Base-by-base conservation (phyloP, 768 basidiomycete genomes). In the Mycena galopus region DNA sequence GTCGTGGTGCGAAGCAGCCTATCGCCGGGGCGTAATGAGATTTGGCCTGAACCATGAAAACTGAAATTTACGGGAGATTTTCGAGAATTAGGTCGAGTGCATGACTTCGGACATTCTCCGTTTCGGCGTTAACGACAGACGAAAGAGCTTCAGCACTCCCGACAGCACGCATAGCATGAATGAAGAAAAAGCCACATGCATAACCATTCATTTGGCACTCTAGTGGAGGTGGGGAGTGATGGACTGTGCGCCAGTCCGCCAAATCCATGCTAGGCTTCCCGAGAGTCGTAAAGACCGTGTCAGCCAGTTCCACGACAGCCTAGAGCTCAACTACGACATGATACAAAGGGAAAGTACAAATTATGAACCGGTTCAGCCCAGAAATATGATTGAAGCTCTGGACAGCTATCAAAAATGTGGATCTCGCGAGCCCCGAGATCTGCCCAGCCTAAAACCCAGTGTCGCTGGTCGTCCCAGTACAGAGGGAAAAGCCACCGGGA, bases 281-380 rank as follows among this genome's bases (percentile, higher is more conserved):
- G 33, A 71, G 63, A 2, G 27, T 32, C 1, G 63, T 30, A 29
- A 53, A 72, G 21, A 72, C 58, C 0, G 71, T 72, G n/a, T 72
- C 71, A 11, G 33, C 71, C 14, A 72, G 10, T 30, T 72, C 71
- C 21, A 67, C 47, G 27, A 72, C 50, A 2, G 64, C 71, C 70
- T 71, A 8, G 30, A 23, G 44, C 12, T 29, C 21, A 17, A 11
- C 4, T 42, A 42, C 17, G 17, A 42, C 10, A 42, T 4, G 39
- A 42, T 4, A 42, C 39, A 42, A 4, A 42, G 16, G 4, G 16
- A 42, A 42, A 42, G 39, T n/a, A n/a, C n/a, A n/a, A 42, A 42
- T 7, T 42, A 42, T 4, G 8, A 4, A 19, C 39, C 16, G 39
- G 8, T 19, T 42, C 39, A 19, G 39, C 39, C 39, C 39, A 42